Base-by-base conservation (phyloP, 306 rosid genomes). In the Arachis hypogaea region DNA sequence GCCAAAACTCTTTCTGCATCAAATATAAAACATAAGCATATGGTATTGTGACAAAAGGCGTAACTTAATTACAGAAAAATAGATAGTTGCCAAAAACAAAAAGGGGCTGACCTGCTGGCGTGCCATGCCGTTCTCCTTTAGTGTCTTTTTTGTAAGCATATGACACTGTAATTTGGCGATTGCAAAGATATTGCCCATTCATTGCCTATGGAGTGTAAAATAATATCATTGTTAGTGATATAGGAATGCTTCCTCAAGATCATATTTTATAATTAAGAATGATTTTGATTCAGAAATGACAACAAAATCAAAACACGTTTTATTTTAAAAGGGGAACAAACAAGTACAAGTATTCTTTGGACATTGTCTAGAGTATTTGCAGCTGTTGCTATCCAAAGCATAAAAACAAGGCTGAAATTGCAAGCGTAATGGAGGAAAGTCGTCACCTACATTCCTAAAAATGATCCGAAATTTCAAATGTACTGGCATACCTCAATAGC, bases 131-230 rank as follows among this genome's bases (percentile, higher is more conserved):
- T 81, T 94, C 99, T 60, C 99, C 99, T 81, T 92, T 94, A 1
- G 99, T 94, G 82, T 94, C 99, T 81, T 94, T 94, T 89, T 95
- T 95, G 54, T 95, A 95, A 42, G 99, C 99, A 77, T 95, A 95
- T 12, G 99, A 95, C 47, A 95, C 99, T 38, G 98, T 90, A 82
- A 95, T 92, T 82, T 95, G 99, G 66, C 98, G 98, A 70, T 95
- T 95, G 89, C 99, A 95, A 45, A 95, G 93, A 84, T 95, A 95
- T 45, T 95, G 99, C 11, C 99, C 98, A 76, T 84, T 95, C 99
- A 95, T 95, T 62, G 99, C 96, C 99, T 95, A 64, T 5, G 59
- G 58, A 72, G 72, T 8, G 41, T 14, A 72, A 36, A 69, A 74
- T 68, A 45, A 54, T 55, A 43, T 72, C 49, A 68, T 22, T 16